Evolutionary conservation across 1,284 basidiomycete genomes (phyloP), one percentile per base, ranked within the genome.

Genomic region (Sanghuangporus baumii): DNA sequence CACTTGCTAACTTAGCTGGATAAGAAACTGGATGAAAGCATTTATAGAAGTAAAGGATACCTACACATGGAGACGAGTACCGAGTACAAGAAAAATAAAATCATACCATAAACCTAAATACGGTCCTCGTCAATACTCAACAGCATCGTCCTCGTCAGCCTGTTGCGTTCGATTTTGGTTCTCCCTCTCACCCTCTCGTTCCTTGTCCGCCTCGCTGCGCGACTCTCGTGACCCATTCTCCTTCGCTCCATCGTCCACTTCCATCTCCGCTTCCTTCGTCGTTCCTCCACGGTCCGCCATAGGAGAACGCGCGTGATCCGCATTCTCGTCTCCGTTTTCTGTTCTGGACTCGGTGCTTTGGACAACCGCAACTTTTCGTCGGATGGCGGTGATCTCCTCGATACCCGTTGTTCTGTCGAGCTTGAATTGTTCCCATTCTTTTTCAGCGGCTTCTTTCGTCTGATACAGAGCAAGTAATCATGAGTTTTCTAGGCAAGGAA

Each of bases 341-440:
- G 65, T 64, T 37, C 67, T 63, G 51, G 61, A 66, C 43, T 69
- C 66, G 43, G 16, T 46, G 43, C 1, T 8, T 31, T 68, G 41
- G 23, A 57, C 60, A 47, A 87, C 84, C 2, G 81, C 81, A 36
- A 87, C 89, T 55, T 81, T 83, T 69, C 80, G 79, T 23, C 89
- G 81, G 9, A 91, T 76, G 34, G 77, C 71, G 43, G 75, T 75
- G 65, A 92, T 83, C 62, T 91, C 90, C 48, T 81, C 78, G 50
- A 90, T 76, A 3, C 85, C 85, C 12, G 74, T 68, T 14, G 74
- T 68, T 46, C 88, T 83, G 69, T 91, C 88, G 37, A 75, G 77
- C 46, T 73, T 75, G 78, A 90, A 93, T 16, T 74, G 68, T 5
- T 74, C 69, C 86, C 88, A 90, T 72, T 91, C 89, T 62, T 80